Percentiles rank a stretch among this genome's conserved stretches.
These are phyloP conservation scores for Neofusicoccum parvum DNA, from an alignment of 2,329 filamentous ascomycete species.

Conservation along the genomic window DNA sequence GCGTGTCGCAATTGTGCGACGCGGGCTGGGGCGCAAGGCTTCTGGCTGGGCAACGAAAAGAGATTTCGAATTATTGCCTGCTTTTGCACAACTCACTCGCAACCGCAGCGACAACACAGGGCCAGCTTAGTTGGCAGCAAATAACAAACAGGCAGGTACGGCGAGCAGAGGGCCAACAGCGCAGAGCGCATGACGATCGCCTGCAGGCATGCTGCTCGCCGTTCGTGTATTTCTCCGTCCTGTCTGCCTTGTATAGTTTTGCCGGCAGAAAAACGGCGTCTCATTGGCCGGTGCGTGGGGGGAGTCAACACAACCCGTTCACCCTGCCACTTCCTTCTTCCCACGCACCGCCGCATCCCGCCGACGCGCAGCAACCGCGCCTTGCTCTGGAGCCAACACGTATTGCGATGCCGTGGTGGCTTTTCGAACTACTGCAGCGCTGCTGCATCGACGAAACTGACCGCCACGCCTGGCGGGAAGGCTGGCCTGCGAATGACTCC, in stretches of 20 bases:
- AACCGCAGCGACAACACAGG: neutral
- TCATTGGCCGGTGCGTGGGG: neutral
- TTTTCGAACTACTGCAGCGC: no score
- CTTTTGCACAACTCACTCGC: neutral
- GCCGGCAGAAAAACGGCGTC: slow-evolving; percentile 9
- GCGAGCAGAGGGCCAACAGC: neutral
- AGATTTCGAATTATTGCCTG: neutral
- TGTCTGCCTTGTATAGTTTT: neutral
- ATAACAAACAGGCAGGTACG: neutral
- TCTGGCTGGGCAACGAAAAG: no score
- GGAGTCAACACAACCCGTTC: neutral
- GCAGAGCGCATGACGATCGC: neutral
- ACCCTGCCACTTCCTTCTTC: neutral
- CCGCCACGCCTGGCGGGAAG: neutral
- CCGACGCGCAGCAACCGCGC: neutral
- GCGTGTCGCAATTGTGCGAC: no score
- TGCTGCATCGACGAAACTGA: neutral
- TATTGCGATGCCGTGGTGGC: no score
- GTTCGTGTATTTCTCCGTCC: neutral
- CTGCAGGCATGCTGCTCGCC: neutral
- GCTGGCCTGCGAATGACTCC: neutral
- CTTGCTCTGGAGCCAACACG: neutral
- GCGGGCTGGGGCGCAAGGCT: no score
- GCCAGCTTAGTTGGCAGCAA: neutral
- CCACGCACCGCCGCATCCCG: neutral